These are phyloP conservation scores for Colletotrichum lini DNA, from an alignment of 2,329 filamentous ascomycete species.

Conservation along the genomic window DNA sequence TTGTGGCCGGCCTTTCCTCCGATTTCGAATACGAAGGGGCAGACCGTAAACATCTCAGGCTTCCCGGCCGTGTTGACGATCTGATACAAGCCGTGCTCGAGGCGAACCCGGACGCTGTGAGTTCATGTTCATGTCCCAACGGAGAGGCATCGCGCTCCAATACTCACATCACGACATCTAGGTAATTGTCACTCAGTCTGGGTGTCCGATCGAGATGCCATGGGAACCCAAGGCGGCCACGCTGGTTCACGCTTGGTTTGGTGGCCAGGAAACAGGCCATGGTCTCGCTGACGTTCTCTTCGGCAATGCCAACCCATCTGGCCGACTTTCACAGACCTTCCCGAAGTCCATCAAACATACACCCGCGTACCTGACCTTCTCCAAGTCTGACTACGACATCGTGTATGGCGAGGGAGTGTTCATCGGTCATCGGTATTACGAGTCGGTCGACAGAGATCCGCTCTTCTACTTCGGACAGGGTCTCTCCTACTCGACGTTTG, in stretches of 20 bases:
- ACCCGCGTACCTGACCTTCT: conserved; percentile 82
- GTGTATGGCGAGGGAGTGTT: conserved; percentile 87
- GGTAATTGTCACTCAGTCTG: conserved; percentile 82
- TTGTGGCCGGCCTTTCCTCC: conserved; percentile 82
- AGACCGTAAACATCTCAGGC: conserved; percentile 83
- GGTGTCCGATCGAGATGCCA: conserved; percentile 81
- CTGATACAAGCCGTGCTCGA: conserved; percentile 77
- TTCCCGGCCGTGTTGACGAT: conserved; percentile 80
- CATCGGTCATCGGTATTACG: conserved; percentile 86
- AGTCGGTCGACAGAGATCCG: conserved; percentile 74
- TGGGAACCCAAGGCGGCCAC: conserved; percentile 72
- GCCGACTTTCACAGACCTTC: conserved; percentile 82
- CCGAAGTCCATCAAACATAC: conserved; percentile 78
- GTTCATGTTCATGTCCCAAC: neutral
- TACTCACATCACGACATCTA: neutral
- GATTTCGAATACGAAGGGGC: conserved; percentile 87
- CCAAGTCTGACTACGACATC: conserved; percentile 77
- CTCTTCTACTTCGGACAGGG: conserved; percentile 87
- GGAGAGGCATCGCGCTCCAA: conserved; percentile 52
- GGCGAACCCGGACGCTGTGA: conserved; percentile 76
- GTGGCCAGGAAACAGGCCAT: conserved; percentile 89
- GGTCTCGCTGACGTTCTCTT: conserved; percentile 84
- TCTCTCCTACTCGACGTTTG: conserved; percentile 82
- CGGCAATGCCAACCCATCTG: conserved; percentile 80
- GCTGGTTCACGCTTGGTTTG: conserved; percentile 85